Conservation (phyloP, 2,329 filamentous ascomycete species). For the Hymenoscyphus fraxineus region DNA sequence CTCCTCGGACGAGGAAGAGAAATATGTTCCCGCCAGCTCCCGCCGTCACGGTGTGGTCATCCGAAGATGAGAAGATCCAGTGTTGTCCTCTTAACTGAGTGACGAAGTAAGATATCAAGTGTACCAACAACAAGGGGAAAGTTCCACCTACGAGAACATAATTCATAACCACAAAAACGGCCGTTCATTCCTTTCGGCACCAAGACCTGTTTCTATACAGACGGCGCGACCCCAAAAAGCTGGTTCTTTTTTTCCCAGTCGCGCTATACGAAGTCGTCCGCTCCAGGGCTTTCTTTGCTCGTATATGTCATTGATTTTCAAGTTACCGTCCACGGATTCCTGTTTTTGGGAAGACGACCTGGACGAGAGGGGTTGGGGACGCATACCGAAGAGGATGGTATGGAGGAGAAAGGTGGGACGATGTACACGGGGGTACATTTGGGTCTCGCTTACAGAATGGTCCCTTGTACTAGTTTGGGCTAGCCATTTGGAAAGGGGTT, state of each 20-base stretch:
- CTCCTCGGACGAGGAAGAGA: slow-evolving; percentile 57
- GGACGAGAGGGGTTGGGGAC: slow-evolving; percentile 15
- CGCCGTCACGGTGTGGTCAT: slow-evolving; percentile 64
- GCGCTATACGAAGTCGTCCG: slow-evolving; percentile 29
- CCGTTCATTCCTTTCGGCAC: slow-evolving; percentile 30
- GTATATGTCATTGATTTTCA: slow-evolving; percentile 16
- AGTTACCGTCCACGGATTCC: slow-evolving; percentile 19
- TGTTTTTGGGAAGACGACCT: slow-evolving; percentile 9
- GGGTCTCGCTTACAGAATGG: slow-evolving; percentile 14
- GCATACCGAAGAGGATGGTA: slow-evolving; percentile 16
- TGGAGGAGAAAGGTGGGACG: slow-evolving; percentile 5
- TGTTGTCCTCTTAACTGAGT: not conserved
- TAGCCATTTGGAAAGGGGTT: slow-evolving; percentile 13
- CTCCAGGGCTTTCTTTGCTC: slow-evolving; percentile 29
- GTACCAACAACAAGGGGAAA: slow-evolving; percentile 14
- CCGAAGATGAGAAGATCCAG: slow-evolving; percentile 25
- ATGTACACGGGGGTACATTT: slow-evolving; percentile 15
- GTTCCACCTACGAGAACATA: slow-evolving; percentile 8
- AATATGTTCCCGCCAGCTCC: slow-evolving; percentile 50
- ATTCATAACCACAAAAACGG: slow-evolving; percentile 11
- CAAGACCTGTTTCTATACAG: slow-evolving; percentile 11
- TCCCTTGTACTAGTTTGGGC: slow-evolving; percentile 12
- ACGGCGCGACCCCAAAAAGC: slow-evolving; percentile 23
- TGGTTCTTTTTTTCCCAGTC: slow-evolving; percentile 19
- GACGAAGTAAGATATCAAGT: not conserved